Percentiles rank a stretch among this genome's conserved stretches.
phyloP scores from a whole-genome alignment of 2,329 filamentous ascomycete genomes.

The Huntiella savannae region DNA sequence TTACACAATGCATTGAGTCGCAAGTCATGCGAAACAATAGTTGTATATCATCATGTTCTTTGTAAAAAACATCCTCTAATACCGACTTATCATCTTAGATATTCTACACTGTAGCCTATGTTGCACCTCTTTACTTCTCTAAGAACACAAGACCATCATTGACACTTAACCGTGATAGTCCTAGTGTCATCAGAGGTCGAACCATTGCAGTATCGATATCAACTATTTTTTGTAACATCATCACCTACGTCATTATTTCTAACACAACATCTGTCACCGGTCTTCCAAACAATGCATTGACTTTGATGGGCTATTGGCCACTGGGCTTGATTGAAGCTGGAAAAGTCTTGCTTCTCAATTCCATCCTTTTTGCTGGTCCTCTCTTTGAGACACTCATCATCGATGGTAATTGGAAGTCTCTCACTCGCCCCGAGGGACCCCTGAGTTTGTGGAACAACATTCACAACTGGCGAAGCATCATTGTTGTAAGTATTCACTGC shows the following conservation, averaged over 20 bases:
- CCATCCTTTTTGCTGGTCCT: slow-evolving; percentile 64
- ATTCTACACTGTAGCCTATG: slow-evolving; percentile 72
- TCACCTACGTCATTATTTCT: slow-evolving; percentile 46
- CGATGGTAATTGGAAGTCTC: slow-evolving; percentile 49
- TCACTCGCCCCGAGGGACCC: slow-evolving; percentile 36
- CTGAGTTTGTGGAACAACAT: slow-evolving; percentile 48
- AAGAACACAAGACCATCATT: slow-evolving; percentile 60
- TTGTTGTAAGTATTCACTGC: slow-evolving; percentile 43
- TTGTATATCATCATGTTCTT: background rate
- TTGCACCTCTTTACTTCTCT: slow-evolving; percentile 77
- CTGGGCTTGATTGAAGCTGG: slow-evolving; percentile 43
- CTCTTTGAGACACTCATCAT: slow-evolving; percentile 63
- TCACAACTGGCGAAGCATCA: slow-evolving; percentile 70
- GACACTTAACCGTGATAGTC: slow-evolving; percentile 65
- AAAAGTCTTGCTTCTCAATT: slow-evolving; percentile 50
- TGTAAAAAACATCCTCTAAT: background rate
- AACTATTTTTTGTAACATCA: slow-evolving; percentile 41
- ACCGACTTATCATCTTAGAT: slow-evolving; percentile 27
- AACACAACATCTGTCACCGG: background rate
- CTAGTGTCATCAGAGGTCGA: slow-evolving; percentile 72
- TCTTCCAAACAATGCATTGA: slow-evolving; percentile 4
- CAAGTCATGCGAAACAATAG: too few species aligned
- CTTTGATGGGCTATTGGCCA: slow-evolving; percentile 67
- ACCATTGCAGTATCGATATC: slow-evolving; percentile 63
- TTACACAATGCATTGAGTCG: background rate